These are phyloP conservation scores for Kwoniella shandongensis DNA, from an alignment of 768 basidiomycete genomes.

Conservation along the genomic window DNA sequence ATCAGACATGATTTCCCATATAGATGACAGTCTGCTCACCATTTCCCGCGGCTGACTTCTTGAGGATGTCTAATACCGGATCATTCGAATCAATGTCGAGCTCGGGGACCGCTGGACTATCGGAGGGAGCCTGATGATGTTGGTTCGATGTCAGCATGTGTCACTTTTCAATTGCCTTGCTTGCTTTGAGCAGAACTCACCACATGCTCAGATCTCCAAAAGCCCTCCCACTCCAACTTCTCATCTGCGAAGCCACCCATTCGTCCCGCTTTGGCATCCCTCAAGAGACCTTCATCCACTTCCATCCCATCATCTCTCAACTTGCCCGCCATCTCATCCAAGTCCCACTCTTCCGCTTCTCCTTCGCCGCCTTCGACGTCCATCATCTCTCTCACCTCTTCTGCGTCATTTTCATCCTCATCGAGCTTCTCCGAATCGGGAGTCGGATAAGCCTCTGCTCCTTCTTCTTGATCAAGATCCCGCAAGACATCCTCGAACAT, in stretches of 20 bases:
- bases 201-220: constrained; percentile 11
- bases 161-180: no score
- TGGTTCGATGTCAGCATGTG: no score
- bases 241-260: not conserved
- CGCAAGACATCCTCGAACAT: not conserved
- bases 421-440: constrained; percentile 11
- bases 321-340: not conserved
- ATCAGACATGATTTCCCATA: no score
- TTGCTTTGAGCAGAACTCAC: not conserved
- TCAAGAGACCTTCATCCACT: constrained; percentile 17
- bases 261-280: constrained; percentile 7
- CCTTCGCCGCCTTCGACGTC: not conserved
- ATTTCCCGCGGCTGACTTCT: no score
- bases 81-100: no score
- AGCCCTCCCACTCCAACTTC: constrained; percentile 21
- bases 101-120: no score
- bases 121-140: no score
- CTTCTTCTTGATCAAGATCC: not conserved
- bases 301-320: constrained; percentile 11
- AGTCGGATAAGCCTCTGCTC: constrained; percentile 16
- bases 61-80: no score
- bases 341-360: not conserved
- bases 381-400: no score
- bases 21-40: no score
- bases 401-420: constrained; percentile 3